Conservation (phyloP, 192 early-diverging fungal species). For the Borealophlyctis nickersoniae region DNA sequence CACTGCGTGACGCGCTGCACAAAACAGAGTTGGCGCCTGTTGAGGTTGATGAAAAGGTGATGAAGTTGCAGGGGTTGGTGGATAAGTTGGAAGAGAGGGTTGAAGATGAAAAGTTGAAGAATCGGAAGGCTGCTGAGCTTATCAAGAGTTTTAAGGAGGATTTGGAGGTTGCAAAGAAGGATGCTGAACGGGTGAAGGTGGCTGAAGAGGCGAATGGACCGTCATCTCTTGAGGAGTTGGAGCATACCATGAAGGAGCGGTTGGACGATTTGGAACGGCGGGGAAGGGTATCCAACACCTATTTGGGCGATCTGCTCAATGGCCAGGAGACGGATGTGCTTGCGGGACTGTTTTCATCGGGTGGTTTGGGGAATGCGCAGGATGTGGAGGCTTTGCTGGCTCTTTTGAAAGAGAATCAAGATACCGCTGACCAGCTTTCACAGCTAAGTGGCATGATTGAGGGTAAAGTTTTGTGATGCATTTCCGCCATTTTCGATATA, state of each 20-base stretch:
- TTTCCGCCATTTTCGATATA: neutral
- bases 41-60: neutral
- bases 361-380: neutral
- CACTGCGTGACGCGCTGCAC: neutral
- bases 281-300: neutral
- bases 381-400: conserved; percentile 18
- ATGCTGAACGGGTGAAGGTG: neutral
- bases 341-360: neutral
- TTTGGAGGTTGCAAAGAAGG: neutral
- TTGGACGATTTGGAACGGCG: neutral
- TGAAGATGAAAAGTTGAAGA: conserved; percentile 9
- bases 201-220: neutral
- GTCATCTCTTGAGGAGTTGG: conserved; percentile 5
- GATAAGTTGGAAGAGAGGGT: conserved; percentile 6
- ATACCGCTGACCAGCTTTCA: conserved; percentile 17
- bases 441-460: conserved; percentile 24
- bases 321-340: neutral
- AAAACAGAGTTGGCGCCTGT: neutral
- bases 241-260: conserved; percentile 15
- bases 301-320: neutral
- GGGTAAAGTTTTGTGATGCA: conserved; percentile 10
- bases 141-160: conserved; percentile 10
- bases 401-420: conserved; percentile 24
- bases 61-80: neutral
- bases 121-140: conserved; percentile 8